Base-by-base conservation (phyloP, 148 eudicot genomes). In the Salicornia ramosissima region DNA sequence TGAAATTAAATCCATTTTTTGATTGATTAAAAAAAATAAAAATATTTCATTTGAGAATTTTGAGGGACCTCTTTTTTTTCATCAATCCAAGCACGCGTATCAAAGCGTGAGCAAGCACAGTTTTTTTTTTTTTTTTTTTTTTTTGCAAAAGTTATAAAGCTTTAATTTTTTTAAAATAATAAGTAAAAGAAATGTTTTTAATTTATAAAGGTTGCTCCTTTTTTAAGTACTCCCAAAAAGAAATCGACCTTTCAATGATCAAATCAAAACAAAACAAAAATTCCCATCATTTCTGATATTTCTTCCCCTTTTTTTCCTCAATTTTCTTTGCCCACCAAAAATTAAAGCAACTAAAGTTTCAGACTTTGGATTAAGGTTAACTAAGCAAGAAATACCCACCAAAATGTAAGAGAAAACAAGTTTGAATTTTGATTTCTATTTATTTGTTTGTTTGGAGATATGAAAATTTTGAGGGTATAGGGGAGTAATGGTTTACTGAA, bases 1-100 rank as follows among this genome's bases (percentile, higher is more conserved):
- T 71, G 19, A 1, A 18, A 49, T 19, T 49, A 42, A 59, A 68
- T n/a, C n/a, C n/a, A n/a, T n/a, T 51, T 63, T 43, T 21, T 49
- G 2, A 36, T 28, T 15, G 16, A 15, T 49, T 25, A 45, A 28
- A 21, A 61, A 60, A 74, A 58, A 52, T 42, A 74, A 80, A 63
- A 68, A 57, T 73, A 49, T 49, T 43, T 43, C 11, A 43, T 10
- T 14, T 56, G 64, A 73, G 61, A 26, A 53, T 36, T 69, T 76
- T 42, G 78, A 68, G 52, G 68, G 80, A 78, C 65, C 59, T 56
- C 50, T 62, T 7, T 42, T 4, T n/a, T 42, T 71, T 71, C 70
- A 67, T 72, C 80, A 45, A 71, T 81, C 78, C 69, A 84, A 91
- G 96, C 97, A 91, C 97, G 97, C 97, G 78, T 74, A 89, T 61